Evolutionary conservation across 2,329 filamentous ascomycete species (phyloP), one percentile per base, ranked within the genome.

Genomic region (Colletotrichum coccodes): DNA sequence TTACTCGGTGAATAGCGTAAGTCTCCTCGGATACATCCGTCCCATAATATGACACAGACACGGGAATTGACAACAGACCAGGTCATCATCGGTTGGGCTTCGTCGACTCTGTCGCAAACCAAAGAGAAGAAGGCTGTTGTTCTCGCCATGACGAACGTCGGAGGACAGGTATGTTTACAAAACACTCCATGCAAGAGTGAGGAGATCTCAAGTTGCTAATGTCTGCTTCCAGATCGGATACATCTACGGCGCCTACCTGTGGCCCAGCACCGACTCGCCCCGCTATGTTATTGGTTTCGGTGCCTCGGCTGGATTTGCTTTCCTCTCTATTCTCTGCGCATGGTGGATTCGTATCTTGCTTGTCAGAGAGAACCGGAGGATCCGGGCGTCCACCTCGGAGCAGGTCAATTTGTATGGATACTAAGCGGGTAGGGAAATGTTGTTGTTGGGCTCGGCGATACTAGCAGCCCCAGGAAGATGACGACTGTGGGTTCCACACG

Each of bases 191-290:
- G 73, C 16, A 4, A n/a, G n/a, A n/a, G n/a, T n/a, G n/a, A n/a
- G n/a, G n/a, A n/a, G n/a, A 8, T 12, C 7, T 4, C 26, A 16
- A 14, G 26, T 26, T 14, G 21, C 40, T 59, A 11, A 67, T 16
- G 0, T 9, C 0, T 11, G 14, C 1, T 36, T 16, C 18, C 23
- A 83, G 71, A 82, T 83, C 16, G 81, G 80, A 2, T 85, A 84
- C 72, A 83, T 86, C 50, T 86, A 84, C 72, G 83, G 83, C n/a
- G 82, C 83, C 2, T 86, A 86, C 69, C 75, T 86, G 4, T 86
- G 84, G 83, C 83, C 83, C 5, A 79, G 80, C 26, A 79, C 70
- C 9, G 83, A 85, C 62, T 77, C 75, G 40, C 84, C 84, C 0
- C 76, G 82, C 26, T 86, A 85, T 67, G 77, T 76, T 1, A 83